Base-by-base conservation (phyloP, 257 asterid genomes). In the Rehmannia glutinosa region DNA sequence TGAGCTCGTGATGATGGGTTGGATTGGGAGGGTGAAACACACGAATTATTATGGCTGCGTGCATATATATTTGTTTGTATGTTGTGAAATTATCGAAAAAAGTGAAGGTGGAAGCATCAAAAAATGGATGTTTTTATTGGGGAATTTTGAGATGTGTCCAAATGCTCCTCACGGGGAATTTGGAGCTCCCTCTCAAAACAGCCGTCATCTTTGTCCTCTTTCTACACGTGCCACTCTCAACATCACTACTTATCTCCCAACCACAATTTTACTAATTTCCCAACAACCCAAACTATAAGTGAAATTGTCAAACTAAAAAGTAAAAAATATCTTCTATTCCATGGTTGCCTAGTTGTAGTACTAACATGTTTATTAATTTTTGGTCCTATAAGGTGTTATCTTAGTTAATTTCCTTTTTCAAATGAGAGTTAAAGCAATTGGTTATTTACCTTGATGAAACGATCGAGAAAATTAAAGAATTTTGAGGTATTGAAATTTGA, bases 121-220 rank as follows among this genome's bases (percentile, higher is more conserved):
- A 70, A 62, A 70, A 65, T 70, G 66, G 82, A 73, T 69, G 83
- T 77, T 77, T 68, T 62, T 38, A 66, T 70, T 77, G 68, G 80
- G 71, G 75, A 76, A 69, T 75, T 74, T 74, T 68, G 69, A 81
- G 86, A 86, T 73, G 77, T 59, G 61, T 80, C 95, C 95, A 89
- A 89, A 87, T 43, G 8, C 64, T 73, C 89, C 84, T 89, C 97
- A 89, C 95, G 97, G 97, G 97, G 85, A 82, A 71, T 83, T 83
- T 87, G 95, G 93, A 83, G 80, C 86, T 73, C 86, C 77, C 80
- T 81, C 82, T 77, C 79, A 56, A 76, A 82, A 82, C 90, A 86
- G 92, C 91, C 89, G 83, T 79, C 90, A 74, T 41, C 80, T 66
- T 77, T 75, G 80, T 81, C 85, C 88, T 81, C 87, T 80, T 68